These are phyloP conservation scores for Cryphonectria nitschkei DNA, from an alignment of 2,329 filamentous ascomycete genomes.

Conservation along the genomic window DNA sequence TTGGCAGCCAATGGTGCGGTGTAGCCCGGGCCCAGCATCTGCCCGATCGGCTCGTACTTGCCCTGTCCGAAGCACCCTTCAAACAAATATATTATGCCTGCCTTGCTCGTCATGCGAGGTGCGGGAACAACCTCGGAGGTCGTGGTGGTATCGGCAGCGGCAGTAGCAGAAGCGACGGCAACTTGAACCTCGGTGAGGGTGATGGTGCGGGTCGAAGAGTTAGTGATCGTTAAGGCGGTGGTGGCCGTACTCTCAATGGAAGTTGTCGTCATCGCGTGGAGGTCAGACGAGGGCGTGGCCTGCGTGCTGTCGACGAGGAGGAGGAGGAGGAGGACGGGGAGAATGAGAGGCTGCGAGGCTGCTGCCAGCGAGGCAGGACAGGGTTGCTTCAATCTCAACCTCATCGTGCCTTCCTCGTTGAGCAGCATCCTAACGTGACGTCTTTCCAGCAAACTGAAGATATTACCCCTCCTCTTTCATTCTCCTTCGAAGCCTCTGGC, in stretches of 20 bases:
- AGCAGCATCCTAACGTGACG: not conserved
- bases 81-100: slow-evolving; percentile 10
- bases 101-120: not conserved
- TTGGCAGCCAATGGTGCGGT: not conserved
- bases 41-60: not conserved
- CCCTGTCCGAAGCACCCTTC: slow-evolving; percentile 22
- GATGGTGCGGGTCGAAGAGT: slow-evolving; percentile 3
- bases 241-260: not conserved
- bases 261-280: not conserved
- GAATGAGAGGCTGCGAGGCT: slow-evolving; percentile 1
- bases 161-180: not conserved
- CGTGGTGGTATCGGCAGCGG: not conserved
- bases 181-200: not conserved
- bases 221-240: slow-evolving; percentile 4
- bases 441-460: not conserved
- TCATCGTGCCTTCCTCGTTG: slow-evolving; percentile 14
- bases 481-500: not conserved
- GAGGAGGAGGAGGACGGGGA: not conserved
- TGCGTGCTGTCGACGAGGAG: slow-evolving; percentile 7
- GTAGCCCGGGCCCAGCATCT: slow-evolving; percentile 13
- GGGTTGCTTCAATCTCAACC: not conserved
- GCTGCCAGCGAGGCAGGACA: not conserved
- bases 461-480: not conserved
- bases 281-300: not conserved
- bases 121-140: not conserved